Evolutionary conservation across 805 yeast species (phyloP).

Genomic region (Candida yuanshanica): DNA sequence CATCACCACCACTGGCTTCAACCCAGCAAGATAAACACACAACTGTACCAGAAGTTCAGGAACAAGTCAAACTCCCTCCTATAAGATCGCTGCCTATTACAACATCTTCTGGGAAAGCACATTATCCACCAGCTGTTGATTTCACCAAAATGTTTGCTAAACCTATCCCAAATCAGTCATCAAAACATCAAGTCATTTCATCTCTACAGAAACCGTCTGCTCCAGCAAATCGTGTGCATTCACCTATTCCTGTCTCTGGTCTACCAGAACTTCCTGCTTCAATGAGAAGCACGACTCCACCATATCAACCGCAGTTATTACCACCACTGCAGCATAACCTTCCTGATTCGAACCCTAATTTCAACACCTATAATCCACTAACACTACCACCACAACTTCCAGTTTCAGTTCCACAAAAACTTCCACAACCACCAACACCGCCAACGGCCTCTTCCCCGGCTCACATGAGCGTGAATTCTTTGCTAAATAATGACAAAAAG

Average conservation of each 20-base stretch:
- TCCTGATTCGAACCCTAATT: constrained; percentile 1
- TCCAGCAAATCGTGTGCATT: not conserved
- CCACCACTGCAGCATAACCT: constrained; percentile 10
- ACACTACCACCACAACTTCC: not conserved
- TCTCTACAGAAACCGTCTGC: not conserved
- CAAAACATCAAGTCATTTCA: not conserved
- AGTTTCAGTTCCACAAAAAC: not conserved
- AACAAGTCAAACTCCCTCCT: constrained; percentile 20
- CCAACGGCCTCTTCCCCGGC: not conserved
- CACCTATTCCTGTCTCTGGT: not conserved
- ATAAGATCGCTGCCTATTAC: constrained; percentile 19
- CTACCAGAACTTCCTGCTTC: not conserved
- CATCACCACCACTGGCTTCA: constrained; percentile 2
- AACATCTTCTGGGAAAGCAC: constrained; percentile 1
- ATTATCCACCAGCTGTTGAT: constrained; percentile 33
- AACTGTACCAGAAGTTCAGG: not conserved
- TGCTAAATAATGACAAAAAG: constrained; percentile 11
- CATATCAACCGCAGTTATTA: constrained; percentile 3
- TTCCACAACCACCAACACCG: not conserved
- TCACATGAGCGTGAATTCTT: constrained; percentile 16
- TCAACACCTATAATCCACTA: not conserved
- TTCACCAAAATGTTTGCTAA: constrained; percentile 32
- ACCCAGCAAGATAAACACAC: not conserved
- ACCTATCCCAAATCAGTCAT: not conserved
- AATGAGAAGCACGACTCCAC: not conserved